A percentile compares a stretch with the other conserved stretches of the same genome.
These are phyloP conservation scores for Acacia crassicarpa DNA, from an alignment of 306 rosid genomes.

Conservation along the genomic window DNA sequence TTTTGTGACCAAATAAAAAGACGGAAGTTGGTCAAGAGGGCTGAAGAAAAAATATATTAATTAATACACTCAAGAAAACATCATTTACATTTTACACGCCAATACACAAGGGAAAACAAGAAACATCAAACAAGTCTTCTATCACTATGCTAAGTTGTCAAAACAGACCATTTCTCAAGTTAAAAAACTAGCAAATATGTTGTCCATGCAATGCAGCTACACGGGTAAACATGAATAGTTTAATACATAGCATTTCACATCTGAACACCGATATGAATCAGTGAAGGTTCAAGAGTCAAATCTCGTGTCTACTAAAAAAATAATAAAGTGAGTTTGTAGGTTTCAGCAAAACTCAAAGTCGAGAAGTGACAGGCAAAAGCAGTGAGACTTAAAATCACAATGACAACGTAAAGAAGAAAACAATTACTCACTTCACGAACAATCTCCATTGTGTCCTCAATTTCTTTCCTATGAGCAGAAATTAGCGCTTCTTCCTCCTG, in stretches of 20 bases:
- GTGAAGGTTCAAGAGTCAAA: not conserved
- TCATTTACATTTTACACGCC: no score
- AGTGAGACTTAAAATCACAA: conserved; percentile 15
- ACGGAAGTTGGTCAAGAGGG: not conserved
- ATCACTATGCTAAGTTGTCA: not conserved
- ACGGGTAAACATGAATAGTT: not conserved
- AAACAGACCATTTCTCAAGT: not conserved
- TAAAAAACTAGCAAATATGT: not conserved
- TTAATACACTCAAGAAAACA: not conserved
- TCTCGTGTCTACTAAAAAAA: not conserved
- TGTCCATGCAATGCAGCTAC: not conserved
- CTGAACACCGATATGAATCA: not conserved
- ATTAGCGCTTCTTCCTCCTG: conserved; percentile 96
- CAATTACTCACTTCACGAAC: conserved; percentile 86
- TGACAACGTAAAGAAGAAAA: not conserved
- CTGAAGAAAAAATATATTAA: not conserved
- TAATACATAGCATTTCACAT: not conserved
- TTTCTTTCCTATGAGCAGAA: conserved; percentile 97
- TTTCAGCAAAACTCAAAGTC: conserved; percentile 6
- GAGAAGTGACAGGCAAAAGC: not conserved
- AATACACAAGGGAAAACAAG: not conserved
- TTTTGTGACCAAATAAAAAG: not conserved
- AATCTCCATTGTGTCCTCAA: conserved; percentile 98
- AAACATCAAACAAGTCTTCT: not conserved
- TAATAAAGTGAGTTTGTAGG: not conserved